A percentile compares a stretch with the other conserved stretches of the same genome.
phyloP scores from a whole-genome alignment of 345 rosid species.

The Hevea brasiliensis region DNA sequence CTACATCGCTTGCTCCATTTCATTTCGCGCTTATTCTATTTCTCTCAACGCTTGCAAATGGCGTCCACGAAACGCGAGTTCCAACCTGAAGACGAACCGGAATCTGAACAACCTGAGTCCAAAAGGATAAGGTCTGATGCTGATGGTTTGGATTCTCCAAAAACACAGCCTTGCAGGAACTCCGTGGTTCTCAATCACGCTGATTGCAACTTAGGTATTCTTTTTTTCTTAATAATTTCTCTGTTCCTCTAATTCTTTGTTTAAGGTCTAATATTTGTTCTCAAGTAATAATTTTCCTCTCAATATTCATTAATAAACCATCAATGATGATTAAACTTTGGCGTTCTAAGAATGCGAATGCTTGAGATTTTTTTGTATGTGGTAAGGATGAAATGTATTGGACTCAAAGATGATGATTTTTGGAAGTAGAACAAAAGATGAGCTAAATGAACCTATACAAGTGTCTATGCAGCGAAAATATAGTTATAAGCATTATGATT shows the following conservation, averaged over 20 bases:
- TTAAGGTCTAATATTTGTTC: neutral
- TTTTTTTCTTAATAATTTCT: neutral
- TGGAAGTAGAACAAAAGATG: no score
- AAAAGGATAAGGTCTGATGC: slow-evolving; percentile 21
- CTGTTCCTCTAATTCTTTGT: neutral
- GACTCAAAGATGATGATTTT: no score
- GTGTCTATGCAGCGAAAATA: neutral
- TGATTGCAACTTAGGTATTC: slow-evolving; percentile 33
- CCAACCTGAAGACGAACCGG: neutral
- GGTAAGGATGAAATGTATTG: no score
- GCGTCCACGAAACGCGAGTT: slow-evolving; percentile 23
- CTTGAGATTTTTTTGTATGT: no score
- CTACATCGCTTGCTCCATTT: neutral
- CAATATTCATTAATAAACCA: neutral
- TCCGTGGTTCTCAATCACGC: slow-evolving; percentile 35
- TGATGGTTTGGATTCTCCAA: neutral
- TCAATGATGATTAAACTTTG: no score
- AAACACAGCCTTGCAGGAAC: neutral
- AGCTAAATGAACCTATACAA: no score
- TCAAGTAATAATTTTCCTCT: neutral
- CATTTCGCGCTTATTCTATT: neutral
- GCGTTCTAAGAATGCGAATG: no score
- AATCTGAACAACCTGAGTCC: neutral
- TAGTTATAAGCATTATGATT: neutral
- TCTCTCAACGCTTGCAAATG: slow-evolving; percentile 8